phyloP scores from a whole-genome alignment of 1,139 yeast species.

The Lodderomyces beijingensis region DNA sequence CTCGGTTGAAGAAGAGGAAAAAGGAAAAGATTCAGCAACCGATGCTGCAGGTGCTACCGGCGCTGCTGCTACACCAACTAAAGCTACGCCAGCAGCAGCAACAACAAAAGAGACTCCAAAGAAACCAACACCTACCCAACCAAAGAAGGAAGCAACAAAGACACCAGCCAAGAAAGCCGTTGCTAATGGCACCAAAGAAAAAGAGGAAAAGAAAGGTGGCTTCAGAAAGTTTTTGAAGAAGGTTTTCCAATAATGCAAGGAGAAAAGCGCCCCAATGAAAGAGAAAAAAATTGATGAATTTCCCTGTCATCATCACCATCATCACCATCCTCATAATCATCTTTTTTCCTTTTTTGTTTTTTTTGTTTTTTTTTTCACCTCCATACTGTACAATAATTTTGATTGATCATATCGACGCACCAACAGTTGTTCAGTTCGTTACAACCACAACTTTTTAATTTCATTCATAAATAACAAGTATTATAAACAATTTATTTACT shows the following conservation, averaged over 20 bases:
- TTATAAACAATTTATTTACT: too few relatives aligned
- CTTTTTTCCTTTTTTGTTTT: too few relatives aligned
- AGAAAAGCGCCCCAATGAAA: too few relatives aligned
- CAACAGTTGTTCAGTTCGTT: too few relatives aligned
- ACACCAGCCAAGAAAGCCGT: slow-evolving; percentile 5
- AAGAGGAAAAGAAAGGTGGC: slow-evolving; percentile 16
- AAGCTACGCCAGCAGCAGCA: slow-evolving; percentile 1
- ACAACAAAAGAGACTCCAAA: slow-evolving; percentile 5
- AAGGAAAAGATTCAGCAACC: slow-evolving; percentile 3
- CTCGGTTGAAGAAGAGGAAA: slow-evolving; percentile 1
- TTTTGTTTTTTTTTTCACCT: too few relatives aligned
- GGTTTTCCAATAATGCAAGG: slow-evolving; percentile 10
- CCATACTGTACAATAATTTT: too few relatives aligned
- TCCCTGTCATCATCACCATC: too few relatives aligned
- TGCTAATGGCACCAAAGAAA: slow-evolving; percentile 7
- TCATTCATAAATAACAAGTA: too few relatives aligned
- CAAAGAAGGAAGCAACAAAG: slow-evolving; percentile 2
- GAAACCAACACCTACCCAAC: slow-evolving; percentile 14
- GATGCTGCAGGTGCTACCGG: slow-evolving; percentile 7
- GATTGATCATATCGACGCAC: too few relatives aligned
- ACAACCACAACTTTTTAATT: too few relatives aligned
- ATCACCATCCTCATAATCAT: too few relatives aligned
- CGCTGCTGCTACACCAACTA: slow-evolving; percentile 5
- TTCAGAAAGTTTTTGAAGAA: slow-evolving; percentile 14
- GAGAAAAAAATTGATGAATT: too few relatives aligned